A percentile compares a stretch with the other conserved stretches of the same genome.
Conservation (phyloP, 345 rosid species). For the Brassica incana region DNA sequence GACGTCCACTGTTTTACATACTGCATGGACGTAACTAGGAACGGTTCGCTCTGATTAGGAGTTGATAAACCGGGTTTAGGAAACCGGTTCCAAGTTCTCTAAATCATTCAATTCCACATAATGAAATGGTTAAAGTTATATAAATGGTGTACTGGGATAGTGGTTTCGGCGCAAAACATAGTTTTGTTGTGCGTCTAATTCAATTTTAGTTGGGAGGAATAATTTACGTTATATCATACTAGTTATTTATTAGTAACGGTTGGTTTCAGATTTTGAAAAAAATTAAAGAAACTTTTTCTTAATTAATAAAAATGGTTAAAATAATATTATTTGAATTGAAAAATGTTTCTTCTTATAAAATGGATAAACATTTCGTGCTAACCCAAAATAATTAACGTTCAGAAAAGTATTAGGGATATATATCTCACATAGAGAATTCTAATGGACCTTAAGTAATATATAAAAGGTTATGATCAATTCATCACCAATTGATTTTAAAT, state of each 20-base stretch:
- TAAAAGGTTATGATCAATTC: no score
- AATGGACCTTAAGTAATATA: no score
- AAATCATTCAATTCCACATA: background rate
- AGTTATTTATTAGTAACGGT: no score
- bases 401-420: no score
- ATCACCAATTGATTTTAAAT: no score
- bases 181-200: background rate
- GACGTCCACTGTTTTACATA: background rate
- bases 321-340: background rate
- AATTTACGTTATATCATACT: background rate
- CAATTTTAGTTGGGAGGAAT: background rate
- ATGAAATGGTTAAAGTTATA: no score
- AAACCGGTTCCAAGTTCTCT: background rate
- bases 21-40: background rate
- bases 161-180: background rate
- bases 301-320: background rate
- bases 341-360: background rate
- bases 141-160: background rate
- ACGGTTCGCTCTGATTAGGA: background rate
- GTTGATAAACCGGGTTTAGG: background rate
- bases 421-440: no score
- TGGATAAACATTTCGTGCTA: background rate
- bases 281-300: background rate
- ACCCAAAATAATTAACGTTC: background rate
- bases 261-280: background rate